These are phyloP conservation scores for Camellia japonica DNA, from an alignment of 148 eudicot genomes.

Conservation along the genomic window DNA sequence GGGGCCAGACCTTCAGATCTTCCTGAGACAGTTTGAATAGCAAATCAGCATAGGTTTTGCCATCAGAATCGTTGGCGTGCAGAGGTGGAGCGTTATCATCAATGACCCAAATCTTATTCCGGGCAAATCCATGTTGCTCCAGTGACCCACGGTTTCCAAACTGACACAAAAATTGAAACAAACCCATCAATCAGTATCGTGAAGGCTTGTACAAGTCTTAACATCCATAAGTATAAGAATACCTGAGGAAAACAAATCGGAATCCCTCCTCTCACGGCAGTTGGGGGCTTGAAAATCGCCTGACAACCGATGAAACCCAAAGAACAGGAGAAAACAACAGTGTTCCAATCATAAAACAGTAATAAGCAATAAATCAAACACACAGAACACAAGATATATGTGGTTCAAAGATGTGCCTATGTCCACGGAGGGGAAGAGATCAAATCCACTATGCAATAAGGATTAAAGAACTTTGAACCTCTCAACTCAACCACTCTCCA, in stretches of 20 bases:
- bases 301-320: constrained; percentile 16
- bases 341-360: no score
- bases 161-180: constrained; percentile 23
- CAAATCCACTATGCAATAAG: no score
- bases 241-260: constrained; percentile 97
- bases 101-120: constrained; percentile 62
- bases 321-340: neutral
- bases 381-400: no score
- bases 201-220: neutral
- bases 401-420: no score
- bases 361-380: no score
- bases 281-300: constrained; percentile 76
- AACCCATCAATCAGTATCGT: neutral
- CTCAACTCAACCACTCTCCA: no score
- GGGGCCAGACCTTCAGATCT: constrained; percentile 65
- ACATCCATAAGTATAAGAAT: neutral
- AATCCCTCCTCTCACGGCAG: constrained; percentile 79
- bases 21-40: constrained; percentile 60
- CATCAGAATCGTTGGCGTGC: constrained; percentile 33
- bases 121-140: constrained; percentile 75
- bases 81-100: constrained; percentile 66
- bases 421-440: no score
- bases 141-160: constrained; percentile 63
- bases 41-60: constrained; percentile 45
- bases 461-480: no score